Evolutionary conservation across 1,139 yeast species (phyloP), one percentile per base, ranked within the genome.

Genomic region (Zygoascus meyerae): DNA sequence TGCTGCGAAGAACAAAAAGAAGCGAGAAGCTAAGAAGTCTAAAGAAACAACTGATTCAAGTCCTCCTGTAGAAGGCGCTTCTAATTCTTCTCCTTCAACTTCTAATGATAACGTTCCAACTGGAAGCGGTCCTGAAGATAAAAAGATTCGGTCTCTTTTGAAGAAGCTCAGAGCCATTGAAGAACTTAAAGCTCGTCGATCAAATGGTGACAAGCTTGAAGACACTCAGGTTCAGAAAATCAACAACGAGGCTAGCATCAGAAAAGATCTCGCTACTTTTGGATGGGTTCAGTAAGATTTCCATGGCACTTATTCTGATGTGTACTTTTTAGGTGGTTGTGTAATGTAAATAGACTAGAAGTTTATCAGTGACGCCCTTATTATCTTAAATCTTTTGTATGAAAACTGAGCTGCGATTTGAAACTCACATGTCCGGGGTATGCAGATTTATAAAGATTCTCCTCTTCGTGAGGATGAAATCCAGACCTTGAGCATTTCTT

Each of bases 81-180:
- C 48, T 14, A 39, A 49, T 16, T 46, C 52, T 38, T 48, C 53
- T 4, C 47, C 53, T 16, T 48, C 49, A 10, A 53, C 59, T 16
- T 55, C 57, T 28, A 60, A 59, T 10, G 53, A 64, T 7, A 59
- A 65, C 5, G 45, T 53, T 7, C 55, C 65, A 4, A 45, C 59
- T 10, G 56, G 63, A 7, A 54, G 60, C 10, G 56, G 57, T 3
- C 69, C 82, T 21, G 97, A 90, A 67, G 97, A 92, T 58, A 92
- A 90, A 74, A 89, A 89, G 68, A 83, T 87, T 55, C 79, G 98
- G 64, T 82, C 95, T 21, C 75, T 92, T 62, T 75, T 90, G 66
- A 92, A 92, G 72, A 94, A 94, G 69, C 75, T 92, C 55, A 78
- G 97, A 61, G 97, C 98, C 11, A 92, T 92, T 56, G 95, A 90